These are phyloP conservation scores for Rutidosis leptorrhynchoides DNA, from an alignment of 129 eudicot genomes.

Conservation along the genomic window DNA sequence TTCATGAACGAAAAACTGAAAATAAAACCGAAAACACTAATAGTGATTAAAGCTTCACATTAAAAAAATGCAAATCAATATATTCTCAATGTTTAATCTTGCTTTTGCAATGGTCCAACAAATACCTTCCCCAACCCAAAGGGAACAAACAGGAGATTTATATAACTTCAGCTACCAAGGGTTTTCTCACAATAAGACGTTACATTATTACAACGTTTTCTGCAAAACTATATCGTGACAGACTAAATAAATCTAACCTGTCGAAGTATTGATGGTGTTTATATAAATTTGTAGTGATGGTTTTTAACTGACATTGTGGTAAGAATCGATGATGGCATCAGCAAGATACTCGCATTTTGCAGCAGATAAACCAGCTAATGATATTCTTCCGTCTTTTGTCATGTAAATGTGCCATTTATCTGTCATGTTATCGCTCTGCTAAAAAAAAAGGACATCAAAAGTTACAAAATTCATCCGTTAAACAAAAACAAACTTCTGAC, in stretches of 20 bases:
- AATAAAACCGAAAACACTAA: not conserved
- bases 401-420: conserved; percentile 95
- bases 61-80: not conserved
- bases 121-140: conserved; percentile 26
- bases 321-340: conserved; percentile 94
- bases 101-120: conserved; percentile 5
- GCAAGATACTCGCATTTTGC: conserved; percentile 99
- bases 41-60: not conserved
- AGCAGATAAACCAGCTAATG: conserved; percentile 86
- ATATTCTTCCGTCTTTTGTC: conserved; percentile 99
- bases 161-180: conserved; percentile 25
- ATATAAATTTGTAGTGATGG: not conserved
- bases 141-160: conserved; percentile 28
- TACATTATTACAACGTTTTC: conserved; percentile 28
- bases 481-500: not conserved
- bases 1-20: not conserved
- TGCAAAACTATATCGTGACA: conserved; percentile 23
- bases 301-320: conserved; percentile 72
- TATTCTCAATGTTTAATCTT: not conserved
- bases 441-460: not conserved
- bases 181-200: conserved; percentile 24
- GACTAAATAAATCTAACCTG: conserved; percentile 21
- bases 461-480: not conserved
- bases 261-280: conserved; percentile 20
- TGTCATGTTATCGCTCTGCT: conserved; percentile 93